Conservation (phyloP, 164 flowering plant species). For the Kingdonia uniflora region DNA sequence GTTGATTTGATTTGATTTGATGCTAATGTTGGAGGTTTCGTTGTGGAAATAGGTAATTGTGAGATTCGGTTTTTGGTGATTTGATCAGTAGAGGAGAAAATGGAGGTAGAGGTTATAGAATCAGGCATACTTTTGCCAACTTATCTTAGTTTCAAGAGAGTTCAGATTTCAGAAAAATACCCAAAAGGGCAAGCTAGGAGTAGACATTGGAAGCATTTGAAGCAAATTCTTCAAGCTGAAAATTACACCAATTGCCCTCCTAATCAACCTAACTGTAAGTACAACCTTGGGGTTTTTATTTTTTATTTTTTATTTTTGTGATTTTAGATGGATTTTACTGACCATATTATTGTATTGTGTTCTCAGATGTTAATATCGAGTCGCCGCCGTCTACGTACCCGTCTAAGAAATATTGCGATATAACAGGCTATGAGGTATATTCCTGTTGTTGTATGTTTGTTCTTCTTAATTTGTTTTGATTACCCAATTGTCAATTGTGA, state of each 20-base stretch:
- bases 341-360: neutral
- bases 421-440: constrained; percentile 78
- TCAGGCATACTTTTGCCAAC: constrained; percentile 72
- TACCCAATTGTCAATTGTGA: no score
- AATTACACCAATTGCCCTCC: constrained; percentile 60
- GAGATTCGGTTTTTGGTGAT: no score
- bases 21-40: no score
- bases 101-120: constrained; percentile 77
- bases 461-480: no score
- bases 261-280: constrained; percentile 75
- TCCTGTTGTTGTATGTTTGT: no score
- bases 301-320: neutral
- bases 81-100: constrained; percentile 16
- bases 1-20: no score
- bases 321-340: no score
- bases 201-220: constrained; percentile 90
- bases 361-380: constrained; percentile 73
- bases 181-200: constrained; percentile 83
- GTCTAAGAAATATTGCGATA: constrained; percentile 65
- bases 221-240: constrained; percentile 88
- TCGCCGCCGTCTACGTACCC: constrained; percentile 82
- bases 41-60: no score
- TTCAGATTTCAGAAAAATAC: constrained; percentile 76
- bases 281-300: neutral
- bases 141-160: constrained; percentile 61